A percentile compares a stretch with the other conserved stretches of the same genome.
Conservation (phyloP, 192 early-diverging fungal genomes). For the Kappamyces sp. region DNA sequence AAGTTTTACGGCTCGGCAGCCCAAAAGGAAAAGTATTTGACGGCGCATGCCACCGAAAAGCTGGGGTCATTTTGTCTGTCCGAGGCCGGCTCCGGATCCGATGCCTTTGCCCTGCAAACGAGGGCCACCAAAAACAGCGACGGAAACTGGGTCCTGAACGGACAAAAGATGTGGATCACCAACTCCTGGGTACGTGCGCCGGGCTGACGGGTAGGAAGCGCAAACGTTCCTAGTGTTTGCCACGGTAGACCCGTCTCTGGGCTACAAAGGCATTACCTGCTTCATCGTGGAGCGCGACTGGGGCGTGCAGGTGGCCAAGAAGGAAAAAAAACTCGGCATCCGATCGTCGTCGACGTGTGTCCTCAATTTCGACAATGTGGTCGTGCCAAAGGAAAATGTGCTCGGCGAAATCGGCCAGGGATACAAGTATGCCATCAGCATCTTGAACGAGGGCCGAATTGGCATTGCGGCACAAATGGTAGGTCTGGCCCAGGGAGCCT, state of each 20-base stretch:
- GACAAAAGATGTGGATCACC: constrained; percentile 51
- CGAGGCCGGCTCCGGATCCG: constrained; percentile 85
- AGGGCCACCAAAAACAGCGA: constrained; percentile 65
- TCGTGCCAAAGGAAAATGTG: constrained; percentile 78
- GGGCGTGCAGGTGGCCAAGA: constrained; percentile 91
- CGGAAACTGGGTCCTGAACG: constrained; percentile 85
- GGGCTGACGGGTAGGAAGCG: constrained; percentile 90
- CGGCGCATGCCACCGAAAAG: constrained; percentile 73
- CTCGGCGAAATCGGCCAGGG: constrained; percentile 93
- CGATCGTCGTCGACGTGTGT: constrained; percentile 92
- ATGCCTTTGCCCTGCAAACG: constrained; percentile 90
- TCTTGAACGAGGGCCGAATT: constrained; percentile 96
- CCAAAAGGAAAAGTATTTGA: constrained; percentile 76
- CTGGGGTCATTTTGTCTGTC: constrained; percentile 94
- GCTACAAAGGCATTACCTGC: constrained; percentile 98
- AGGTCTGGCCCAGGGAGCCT: constrained; percentile 90
- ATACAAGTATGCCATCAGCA: constrained; percentile 98
- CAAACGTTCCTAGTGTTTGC: constrained; percentile 97
- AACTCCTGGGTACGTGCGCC: constrained; percentile 48
- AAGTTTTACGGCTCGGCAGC: constrained; percentile 68
- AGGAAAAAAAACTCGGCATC: constrained; percentile 96
- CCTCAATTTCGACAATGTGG: constrained; percentile 86
- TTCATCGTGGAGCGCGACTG: constrained; percentile 89
- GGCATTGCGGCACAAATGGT: constrained; percentile 99
- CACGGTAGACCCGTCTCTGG: constrained; percentile 83